Percentiles rank a stretch among this genome's conserved stretches.
These are phyloP conservation scores for Verticillium tricorpus DNA, from an alignment of 2,329 filamentous ascomycete genomes.

Conservation along the genomic window DNA sequence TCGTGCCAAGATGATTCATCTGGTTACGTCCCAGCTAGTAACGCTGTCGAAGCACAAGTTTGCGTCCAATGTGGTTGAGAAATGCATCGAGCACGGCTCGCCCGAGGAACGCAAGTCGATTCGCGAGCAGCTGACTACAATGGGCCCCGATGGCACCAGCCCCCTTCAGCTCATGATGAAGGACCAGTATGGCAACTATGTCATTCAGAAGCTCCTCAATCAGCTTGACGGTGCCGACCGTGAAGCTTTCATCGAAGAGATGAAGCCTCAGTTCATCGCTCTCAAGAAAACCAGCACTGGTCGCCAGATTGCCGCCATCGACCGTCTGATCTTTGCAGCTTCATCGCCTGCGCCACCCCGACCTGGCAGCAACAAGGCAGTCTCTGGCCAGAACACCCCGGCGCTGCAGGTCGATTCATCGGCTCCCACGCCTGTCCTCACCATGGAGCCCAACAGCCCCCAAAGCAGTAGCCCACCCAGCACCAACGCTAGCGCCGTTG, in stretches of 20 bases:
- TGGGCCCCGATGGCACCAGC: slow-evolving; percentile 60
- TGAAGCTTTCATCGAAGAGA: slow-evolving; percentile 55
- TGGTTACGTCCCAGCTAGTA: slow-evolving; percentile 69
- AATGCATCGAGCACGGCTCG: slow-evolving; percentile 72
- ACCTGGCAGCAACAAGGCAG: neutral
- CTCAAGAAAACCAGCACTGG: slow-evolving; percentile 62
- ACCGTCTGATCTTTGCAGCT: slow-evolving; percentile 42
- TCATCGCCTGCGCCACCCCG: slow-evolving; percentile 4
- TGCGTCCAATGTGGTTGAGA: slow-evolving; percentile 95
- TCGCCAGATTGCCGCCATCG: slow-evolving; percentile 63
- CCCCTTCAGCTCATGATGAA: slow-evolving; percentile 76
- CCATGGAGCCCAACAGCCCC: slow-evolving; percentile 65
- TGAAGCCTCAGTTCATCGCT: slow-evolving; percentile 56
- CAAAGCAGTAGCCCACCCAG: slow-evolving; percentile 63
- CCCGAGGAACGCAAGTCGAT: slow-evolving; percentile 67
- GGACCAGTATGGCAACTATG: slow-evolving; percentile 93
- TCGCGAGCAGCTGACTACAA: slow-evolving; percentile 55
- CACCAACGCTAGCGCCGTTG: slow-evolving; percentile 52
- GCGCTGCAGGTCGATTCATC: slow-evolving; percentile 43
- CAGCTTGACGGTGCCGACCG: slow-evolving; percentile 48
- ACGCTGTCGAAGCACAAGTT: slow-evolving; percentile 89
- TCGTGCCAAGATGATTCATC: slow-evolving; percentile 63
- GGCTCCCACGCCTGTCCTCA: slow-evolving; percentile 61
- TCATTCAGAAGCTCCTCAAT: slow-evolving; percentile 81
- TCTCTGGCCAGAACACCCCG: slow-evolving; percentile 5